These are phyloP conservation scores for Schizopora paradoxa DNA, from an alignment of 1,284 basidiomycete species.

Conservation along the genomic window DNA sequence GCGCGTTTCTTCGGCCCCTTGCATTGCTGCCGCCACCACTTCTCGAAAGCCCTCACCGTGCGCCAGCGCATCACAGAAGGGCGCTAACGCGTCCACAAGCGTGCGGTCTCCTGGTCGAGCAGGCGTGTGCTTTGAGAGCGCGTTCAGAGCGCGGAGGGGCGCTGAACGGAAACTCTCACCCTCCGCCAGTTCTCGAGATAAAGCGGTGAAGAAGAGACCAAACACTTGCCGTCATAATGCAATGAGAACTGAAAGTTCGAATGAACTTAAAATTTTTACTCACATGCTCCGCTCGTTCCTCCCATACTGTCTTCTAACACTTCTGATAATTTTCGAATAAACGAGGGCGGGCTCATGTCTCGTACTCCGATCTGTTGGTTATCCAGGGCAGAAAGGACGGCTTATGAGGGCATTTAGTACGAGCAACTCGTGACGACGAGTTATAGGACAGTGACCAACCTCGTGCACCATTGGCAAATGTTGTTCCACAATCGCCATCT, in stretches of 20 bases:
- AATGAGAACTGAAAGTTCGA: background rate
- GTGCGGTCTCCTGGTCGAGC: conserved; percentile 50
- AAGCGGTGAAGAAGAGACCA: conserved; percentile 45
- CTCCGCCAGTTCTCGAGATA: conserved; percentile 27
- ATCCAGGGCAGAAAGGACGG: conserved; percentile 12
- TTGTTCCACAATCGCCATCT: conserved; percentile 33
- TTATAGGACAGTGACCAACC: conserved; percentile 21
- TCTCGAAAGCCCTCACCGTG: conserved; percentile 26
- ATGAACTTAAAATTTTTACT: conserved; percentile 2
- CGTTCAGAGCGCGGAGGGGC: conserved; percentile 28
- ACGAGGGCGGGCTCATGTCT: conserved; percentile 1
- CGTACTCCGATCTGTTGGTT: conserved; percentile 8
- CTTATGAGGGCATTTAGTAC: background rate
- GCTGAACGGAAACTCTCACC: conserved; percentile 23
- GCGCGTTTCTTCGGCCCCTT: conserved; percentile 43
- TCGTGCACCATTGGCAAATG: conserved; percentile 28
- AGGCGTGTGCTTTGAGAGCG: conserved; percentile 41
- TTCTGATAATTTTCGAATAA: conserved; percentile 11
- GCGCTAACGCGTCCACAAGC: conserved; percentile 45
- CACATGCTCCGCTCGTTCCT: conserved; percentile 31
- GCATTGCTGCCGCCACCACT: conserved; percentile 34
- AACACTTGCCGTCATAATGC: conserved; percentile 33
- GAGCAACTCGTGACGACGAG: background rate
- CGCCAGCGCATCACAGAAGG: conserved; percentile 38
- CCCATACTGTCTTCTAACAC: conserved; percentile 32